Evolutionary conservation across 208 protist genomes (phyloP).

Genomic region (Angomonas ambiguus): DNA sequence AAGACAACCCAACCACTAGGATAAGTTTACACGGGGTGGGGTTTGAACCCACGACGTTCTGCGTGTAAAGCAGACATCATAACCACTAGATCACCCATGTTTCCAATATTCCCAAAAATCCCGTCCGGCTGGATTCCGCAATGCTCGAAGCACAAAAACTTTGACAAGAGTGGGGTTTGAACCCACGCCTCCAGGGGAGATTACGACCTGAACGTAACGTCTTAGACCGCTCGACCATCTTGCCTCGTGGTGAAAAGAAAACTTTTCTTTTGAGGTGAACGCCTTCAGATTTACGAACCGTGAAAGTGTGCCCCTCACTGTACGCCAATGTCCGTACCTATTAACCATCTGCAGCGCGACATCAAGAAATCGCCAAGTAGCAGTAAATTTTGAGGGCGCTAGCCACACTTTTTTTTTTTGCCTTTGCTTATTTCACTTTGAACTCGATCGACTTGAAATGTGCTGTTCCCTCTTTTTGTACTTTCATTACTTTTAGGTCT

Average conservation of each 20-base stretch:
- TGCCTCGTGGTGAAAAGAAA: not conserved
- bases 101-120: constrained; percentile 4
- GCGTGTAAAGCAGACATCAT: constrained; percentile 11
- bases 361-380: not conserved
- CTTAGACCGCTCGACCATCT: constrained; percentile 24
- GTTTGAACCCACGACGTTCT: constrained; percentile 10
- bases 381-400: not conserved
- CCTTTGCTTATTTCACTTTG: not conserved
- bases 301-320: not conserved
- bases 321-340: not conserved
- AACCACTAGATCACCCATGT: constrained; percentile 5
- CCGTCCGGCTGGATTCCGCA: not conserved
- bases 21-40: not conserved
- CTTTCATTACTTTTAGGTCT: not conserved
- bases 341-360: not conserved
- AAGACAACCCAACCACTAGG: not conserved
- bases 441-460: not conserved
- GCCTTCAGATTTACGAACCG: not conserved
- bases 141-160: constrained; percentile 7
- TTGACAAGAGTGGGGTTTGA: constrained; percentile 24
- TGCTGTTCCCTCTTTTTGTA: too few species aligned
- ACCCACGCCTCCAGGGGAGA: constrained; percentile 23
- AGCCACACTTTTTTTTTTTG: not conserved
- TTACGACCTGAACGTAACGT: constrained; percentile 24
- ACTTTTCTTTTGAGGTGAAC: not conserved